Percentiles rank a stretch among this genome's conserved stretches.
phyloP scores from a whole-genome alignment of 2,329 filamentous ascomycete species.

The Paradendryphiella salina region DNA sequence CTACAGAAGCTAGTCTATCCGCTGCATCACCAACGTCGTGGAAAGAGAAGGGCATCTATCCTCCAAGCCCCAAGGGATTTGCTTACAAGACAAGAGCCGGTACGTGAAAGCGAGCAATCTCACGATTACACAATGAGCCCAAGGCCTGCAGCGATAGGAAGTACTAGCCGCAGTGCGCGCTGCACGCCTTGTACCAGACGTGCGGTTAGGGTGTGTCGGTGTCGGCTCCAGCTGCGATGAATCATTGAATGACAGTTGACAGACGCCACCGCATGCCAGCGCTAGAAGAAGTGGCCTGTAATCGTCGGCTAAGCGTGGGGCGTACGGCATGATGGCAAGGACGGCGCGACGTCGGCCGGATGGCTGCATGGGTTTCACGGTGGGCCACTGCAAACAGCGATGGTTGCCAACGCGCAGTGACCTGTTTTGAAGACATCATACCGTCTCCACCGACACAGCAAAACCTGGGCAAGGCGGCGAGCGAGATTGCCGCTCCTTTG shows the following conservation, averaged over 20 bases:
- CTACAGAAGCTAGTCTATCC: not conserved
- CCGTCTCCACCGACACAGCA: not conserved
- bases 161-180: too few relatives aligned
- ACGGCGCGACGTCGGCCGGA: constrained; percentile 13
- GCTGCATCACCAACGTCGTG: constrained; percentile 10
- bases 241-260: constrained; percentile 1
- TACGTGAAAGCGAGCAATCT: not conserved
- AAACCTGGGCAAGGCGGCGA: not conserved
- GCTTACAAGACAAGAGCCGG: not conserved
- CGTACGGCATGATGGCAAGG: constrained; percentile 10
- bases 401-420: constrained; percentile 1
- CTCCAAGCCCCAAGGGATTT: not conserved
- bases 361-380: constrained; percentile 1
- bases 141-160: not conserved
- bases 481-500: not conserved
- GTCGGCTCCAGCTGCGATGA: too few relatives aligned
- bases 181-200: too few relatives aligned
- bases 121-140: not conserved
- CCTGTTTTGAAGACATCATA: constrained; percentile 1
- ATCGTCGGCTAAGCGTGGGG: not conserved
- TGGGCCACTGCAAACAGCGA: not conserved
- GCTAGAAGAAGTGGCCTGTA: not conserved
- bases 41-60: not conserved
- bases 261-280: constrained; percentile 4
- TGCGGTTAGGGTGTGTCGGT: too few relatives aligned